Percentiles rank a stretch among this genome's conserved stretches.
These are phyloP conservation scores for Hanseniaspora pseudoguilliermondii DNA, from an alignment of 805 yeast species.

Conservation along the genomic window DNA sequence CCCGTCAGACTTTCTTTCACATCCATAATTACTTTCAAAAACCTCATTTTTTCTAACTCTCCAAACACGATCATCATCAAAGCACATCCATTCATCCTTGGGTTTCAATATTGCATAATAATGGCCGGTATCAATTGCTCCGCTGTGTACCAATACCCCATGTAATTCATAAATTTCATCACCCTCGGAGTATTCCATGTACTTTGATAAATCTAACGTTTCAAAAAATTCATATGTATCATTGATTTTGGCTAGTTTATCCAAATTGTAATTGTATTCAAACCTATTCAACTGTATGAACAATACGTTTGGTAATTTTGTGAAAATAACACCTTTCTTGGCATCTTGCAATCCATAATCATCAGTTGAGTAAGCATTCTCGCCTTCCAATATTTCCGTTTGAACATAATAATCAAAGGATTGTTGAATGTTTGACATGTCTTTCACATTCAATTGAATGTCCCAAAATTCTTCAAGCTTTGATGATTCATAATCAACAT, in stretches of 20 bases:
- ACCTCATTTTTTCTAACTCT: constrained; percentile 74
- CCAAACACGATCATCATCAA: constrained; percentile 93
- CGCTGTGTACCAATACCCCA: constrained; percentile 91
- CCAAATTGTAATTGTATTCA: constrained; percentile 84
- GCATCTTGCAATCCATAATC: constrained; percentile 89
- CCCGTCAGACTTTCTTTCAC: constrained; percentile 41
- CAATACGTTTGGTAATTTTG: constrained; percentile 79
- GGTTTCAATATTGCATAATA: constrained; percentile 92
- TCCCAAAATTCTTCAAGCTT: constrained; percentile 96
- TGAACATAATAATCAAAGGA: constrained; percentile 81
- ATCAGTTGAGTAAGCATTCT: constrained; percentile 88
- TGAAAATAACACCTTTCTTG: constrained; percentile 86
- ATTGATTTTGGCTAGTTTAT: constrained; percentile 77
- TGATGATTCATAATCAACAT: constrained; percentile 86
- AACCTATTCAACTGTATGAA: constrained; percentile 89
- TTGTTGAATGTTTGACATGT: constrained; percentile 54
- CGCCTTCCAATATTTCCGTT: constrained; percentile 81
- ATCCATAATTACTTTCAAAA: constrained; percentile 85
- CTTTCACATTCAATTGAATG: constrained; percentile 85
- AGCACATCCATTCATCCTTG: constrained; percentile 67
- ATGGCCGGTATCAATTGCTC: constrained; percentile 92
- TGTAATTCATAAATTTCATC: constrained; percentile 74
- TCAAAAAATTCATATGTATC: constrained; percentile 86
- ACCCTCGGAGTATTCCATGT: constrained; percentile 42
- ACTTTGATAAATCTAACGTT: constrained; percentile 66